Evolutionary conservation across 192 early-diverging fungal species (phyloP).

Genomic region (Mortierella antarctica): DNA sequence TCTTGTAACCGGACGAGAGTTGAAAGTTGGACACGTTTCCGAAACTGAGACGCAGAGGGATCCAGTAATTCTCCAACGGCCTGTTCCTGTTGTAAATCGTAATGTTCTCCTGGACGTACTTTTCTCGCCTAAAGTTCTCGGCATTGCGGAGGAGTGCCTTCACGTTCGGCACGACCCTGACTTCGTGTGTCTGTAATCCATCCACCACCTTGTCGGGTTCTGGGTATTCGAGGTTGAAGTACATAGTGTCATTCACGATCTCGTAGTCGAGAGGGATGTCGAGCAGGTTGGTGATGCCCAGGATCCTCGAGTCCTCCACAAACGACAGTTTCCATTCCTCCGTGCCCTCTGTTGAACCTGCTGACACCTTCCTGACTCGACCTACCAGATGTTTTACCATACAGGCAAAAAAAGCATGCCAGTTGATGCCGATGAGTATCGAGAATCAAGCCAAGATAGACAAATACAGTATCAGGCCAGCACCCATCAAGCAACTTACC

Average conservation of each 20-base stretch:
- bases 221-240: conserved; percentile 71
- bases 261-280: conserved; percentile 68
- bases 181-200: conserved; percentile 41
- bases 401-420: neutral
- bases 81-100: conserved; percentile 76
- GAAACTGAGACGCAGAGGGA: conserved; percentile 73
- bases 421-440: neutral
- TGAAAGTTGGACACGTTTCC: conserved; percentile 77
- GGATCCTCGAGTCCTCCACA: conserved; percentile 41
- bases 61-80: conserved; percentile 74
- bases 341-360: conserved; percentile 40
- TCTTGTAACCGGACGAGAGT: conserved; percentile 73
- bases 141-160: conserved; percentile 67
- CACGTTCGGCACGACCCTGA: conserved; percentile 64
- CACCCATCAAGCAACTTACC: conserved; percentile 39
- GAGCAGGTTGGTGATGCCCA: conserved; percentile 68
- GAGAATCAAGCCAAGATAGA: neutral
- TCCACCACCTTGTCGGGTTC: conserved; percentile 49
- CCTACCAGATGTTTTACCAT: conserved; percentile 13
- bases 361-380: conserved; percentile 22
- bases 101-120: conserved; percentile 79
- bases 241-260: conserved; percentile 78
- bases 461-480: neutral
- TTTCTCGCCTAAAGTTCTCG: conserved; percentile 71
- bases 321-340: conserved; percentile 66